Evolutionary conservation across 768 basidiomycete genomes (phyloP).

Genomic region (Phanerochaete sordida): DNA sequence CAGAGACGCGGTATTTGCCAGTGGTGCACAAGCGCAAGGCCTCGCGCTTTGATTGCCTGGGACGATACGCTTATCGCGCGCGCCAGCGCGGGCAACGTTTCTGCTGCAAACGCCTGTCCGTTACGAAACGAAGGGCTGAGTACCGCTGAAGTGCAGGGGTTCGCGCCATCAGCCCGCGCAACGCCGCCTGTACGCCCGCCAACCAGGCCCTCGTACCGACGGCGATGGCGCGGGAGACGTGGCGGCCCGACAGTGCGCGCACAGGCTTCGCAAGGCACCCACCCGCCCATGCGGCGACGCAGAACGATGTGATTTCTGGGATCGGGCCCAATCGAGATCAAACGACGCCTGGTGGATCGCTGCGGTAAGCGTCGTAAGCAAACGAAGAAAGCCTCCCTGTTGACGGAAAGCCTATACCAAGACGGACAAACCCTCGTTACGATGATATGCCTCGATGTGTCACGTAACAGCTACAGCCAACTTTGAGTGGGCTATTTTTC

Average conservation of each 20-base stretch:
- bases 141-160: background rate
- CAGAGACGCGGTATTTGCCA: background rate
- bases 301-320: background rate
- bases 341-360: background rate
- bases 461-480: background rate
- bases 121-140: background rate
- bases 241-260: background rate
- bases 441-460: background rate
- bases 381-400: background rate
- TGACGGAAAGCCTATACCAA: background rate
- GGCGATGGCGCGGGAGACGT: background rate
- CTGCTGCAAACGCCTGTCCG: background rate
- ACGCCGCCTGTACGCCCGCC: background rate
- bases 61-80: background rate
- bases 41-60: background rate
- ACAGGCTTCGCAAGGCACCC: background rate
- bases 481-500: background rate
- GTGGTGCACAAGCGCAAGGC: background rate
- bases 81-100: background rate
- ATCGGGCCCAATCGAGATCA: background rate
- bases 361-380: background rate
- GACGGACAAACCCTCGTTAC: background rate
- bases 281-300: background rate
- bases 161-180: background rate
- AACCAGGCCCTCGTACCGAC: background rate